phyloP scores from a whole-genome alignment of 495 filamentous ascomycete species.

The Aspergillus diversus region DNA sequence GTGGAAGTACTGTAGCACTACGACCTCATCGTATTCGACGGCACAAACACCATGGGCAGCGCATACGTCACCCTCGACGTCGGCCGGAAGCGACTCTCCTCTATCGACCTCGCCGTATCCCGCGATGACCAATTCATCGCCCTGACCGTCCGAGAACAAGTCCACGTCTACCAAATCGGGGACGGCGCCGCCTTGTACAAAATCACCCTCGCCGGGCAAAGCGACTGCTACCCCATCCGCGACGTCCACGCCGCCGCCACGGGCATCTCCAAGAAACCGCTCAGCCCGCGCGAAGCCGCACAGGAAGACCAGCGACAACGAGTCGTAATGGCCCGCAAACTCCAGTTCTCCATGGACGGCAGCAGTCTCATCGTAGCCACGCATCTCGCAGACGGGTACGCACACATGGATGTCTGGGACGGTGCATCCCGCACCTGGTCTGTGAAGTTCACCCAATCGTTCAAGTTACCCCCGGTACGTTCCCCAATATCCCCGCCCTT shows the following conservation, averaged over 20 bases:
- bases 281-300: background rate
- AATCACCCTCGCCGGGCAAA: conserved; percentile 10
- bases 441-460: conserved; percentile 14
- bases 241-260: background rate
- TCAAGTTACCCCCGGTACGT: conserved; percentile 24
- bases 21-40: conserved; percentile 26
- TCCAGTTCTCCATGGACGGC: conserved; percentile 25
- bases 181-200: conserved; percentile 13
- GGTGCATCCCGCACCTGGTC: background rate
- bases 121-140: conserved; percentile 28
- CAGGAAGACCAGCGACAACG: conserved; percentile 11
- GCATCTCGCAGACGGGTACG: conserved; percentile 18
- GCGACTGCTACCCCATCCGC: conserved; percentile 9
- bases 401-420: conserved; percentile 25
- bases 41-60: conserved; percentile 10
- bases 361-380: conserved; percentile 25
- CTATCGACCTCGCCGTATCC: conserved; percentile 23
- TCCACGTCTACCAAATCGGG: conserved; percentile 23
- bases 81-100: conserved; percentile 2
- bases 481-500: too few species aligned
- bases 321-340: conserved; percentile 21
- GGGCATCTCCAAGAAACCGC: background rate
- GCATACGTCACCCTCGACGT: conserved; percentile 20
- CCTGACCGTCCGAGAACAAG: conserved; percentile 22
- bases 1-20: conserved; percentile 13